Base-by-base conservation (phyloP, 2,329 filamentous ascomycete genomes). In the Arthroderma sp. region DNA sequence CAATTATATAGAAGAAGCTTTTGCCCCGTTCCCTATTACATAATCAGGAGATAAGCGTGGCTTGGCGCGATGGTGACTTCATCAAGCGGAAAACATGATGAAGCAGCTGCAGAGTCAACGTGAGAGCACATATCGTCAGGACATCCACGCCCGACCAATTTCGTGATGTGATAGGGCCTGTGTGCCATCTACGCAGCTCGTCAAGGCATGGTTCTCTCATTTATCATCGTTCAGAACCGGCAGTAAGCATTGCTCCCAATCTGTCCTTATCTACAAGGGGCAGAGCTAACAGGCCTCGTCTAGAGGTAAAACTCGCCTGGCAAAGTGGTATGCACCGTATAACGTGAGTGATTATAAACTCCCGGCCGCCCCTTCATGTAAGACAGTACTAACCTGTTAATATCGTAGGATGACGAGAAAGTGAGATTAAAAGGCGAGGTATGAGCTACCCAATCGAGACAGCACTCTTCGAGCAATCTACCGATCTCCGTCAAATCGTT, bases 241-340 rank as follows among this genome's bases (percentile, higher is more conserved):
- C 89, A 95, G 87, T 91, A 73, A 65, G 71, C 65, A 17, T 17
- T 43, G 8, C 19, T 13, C n/a, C 8, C 51, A 38, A 21, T 13
- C 19, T 13, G 7, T 37, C 8, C 21, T 25, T 54, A 38, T 38
- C 49, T 21, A 4, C 8, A 13, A 25, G n/a, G 21, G 37, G 28
- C 17, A 33, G 8, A 2, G 25, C 56, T 60, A 44, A 60, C 21
- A 5, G 2, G 31, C 1, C 21, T 19, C 25, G 9, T 13, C n/a
- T n/a, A 96, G 91, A 81, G 93, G 93, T 76, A 98, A 98, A 79
- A 98, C 93, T 66, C 87, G 93, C 66, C 81, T 98, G 63, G 93
- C 93, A 63, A 98, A 98, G 77, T 98, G 91, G 91, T 98, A 98
- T 79, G 88, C 87, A 64, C 91, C 93, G 61, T 98, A 96, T 78